Percentiles rank a stretch among this genome's conserved stretches.
phyloP scores from a whole-genome alignment of 345 rosid genomes.

The Combretum micranthum region DNA sequence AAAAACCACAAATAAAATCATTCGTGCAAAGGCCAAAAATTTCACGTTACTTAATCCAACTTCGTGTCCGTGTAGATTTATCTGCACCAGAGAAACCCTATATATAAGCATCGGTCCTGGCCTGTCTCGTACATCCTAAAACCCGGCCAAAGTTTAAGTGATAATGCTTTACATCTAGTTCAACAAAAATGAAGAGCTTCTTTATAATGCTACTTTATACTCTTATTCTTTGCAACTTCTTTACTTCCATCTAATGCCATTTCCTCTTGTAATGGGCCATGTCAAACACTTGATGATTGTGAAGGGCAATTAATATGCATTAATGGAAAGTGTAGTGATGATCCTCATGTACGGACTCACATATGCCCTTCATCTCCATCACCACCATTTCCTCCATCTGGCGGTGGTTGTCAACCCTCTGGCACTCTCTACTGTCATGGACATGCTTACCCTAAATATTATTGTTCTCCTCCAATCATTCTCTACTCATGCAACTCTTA shows the following conservation, averaged over 20 bases:
- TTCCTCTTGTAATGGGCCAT: constrained; percentile 30
- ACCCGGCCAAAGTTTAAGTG: no score
- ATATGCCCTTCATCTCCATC: constrained; percentile 10
- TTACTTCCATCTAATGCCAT: constrained; percentile 15
- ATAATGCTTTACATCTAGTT: not conserved
- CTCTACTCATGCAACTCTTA: constrained; percentile 16
- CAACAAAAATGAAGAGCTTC: constrained; percentile 5
- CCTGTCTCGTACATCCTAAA: not conserved
- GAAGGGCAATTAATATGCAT: constrained; percentile 37
- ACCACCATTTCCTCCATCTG: not conserved
- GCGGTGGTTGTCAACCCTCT: constrained; percentile 9
- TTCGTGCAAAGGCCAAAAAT: no score
- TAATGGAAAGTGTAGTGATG: constrained; percentile 26
- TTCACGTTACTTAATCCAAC: no score
- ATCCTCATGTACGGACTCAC: constrained; percentile 22
- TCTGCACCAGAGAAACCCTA: not conserved
- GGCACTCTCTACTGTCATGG: constrained; percentile 13
- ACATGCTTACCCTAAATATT: not conserved
- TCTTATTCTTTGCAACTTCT: not conserved
- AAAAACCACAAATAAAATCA: no score
- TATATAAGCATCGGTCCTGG: not conserved
- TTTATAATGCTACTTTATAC: not conserved
- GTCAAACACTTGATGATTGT: constrained; percentile 26
- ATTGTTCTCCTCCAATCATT: constrained; percentile 26
- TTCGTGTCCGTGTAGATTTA: no score